Evolutionary conservation across 192 early-diverging fungal species (phyloP), one percentile per base, ranked within the genome.

Genomic region (Coemansia aciculifera): DNA sequence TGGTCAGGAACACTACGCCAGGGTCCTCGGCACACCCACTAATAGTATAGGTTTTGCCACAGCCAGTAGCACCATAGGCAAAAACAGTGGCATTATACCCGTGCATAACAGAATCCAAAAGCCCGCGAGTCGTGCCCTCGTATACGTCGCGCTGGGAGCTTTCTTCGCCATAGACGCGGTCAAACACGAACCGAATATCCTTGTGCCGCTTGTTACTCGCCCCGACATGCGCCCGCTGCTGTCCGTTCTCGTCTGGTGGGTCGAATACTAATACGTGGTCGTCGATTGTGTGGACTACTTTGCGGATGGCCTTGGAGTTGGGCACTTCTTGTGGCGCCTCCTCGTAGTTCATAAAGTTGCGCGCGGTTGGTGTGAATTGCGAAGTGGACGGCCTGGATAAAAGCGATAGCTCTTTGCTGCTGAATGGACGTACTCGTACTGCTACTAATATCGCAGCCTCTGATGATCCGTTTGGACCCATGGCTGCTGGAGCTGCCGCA

Each of bases 41-140:
- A 66, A 94, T 94, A 0, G 93, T 96, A 71, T 94, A 88, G 6
- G 94, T 95, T 59, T 96, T 96, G 13, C 94, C 94, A 39, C 89
- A 90, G 8, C 93, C 93, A 8, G 93, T 90, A 3, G 86, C 88
- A 31, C 90, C 91, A 44, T 96, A 96, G 0, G 93, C 93, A 81
- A 96, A 96, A n/a, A 94, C 89, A 6, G 93, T 95, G 31, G 92
- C 88, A 67, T 96, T 94, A 79, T 87, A 96, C 13, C 93, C 94
- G 37, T 85, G 67, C 72, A 93, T 80, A 15, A 94, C 89, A 0
- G 85, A 85, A 49, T 89, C 86, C 40, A 94, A 81, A 38, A 94
- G 76, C 7, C 85, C 85, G 36, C 79, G 83, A 5, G 90, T 88
- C 13, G 92, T 94, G 34, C 85, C 84, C 67, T 91, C 88, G 67